Base-by-base conservation (phyloP, 208 protist species). In the Crithidia sp. region DNA sequence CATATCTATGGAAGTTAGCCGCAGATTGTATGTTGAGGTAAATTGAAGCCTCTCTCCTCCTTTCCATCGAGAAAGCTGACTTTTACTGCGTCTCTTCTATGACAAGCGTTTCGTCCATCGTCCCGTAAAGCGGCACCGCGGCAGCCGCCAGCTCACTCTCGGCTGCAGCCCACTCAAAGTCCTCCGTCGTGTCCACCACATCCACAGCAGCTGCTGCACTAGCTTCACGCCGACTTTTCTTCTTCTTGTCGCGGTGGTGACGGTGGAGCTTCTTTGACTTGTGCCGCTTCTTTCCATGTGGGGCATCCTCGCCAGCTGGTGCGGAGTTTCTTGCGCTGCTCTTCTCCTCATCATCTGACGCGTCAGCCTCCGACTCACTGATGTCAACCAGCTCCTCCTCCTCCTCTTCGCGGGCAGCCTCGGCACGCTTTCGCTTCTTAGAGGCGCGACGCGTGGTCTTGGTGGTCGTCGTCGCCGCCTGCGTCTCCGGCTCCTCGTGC, bases 211-310 rank as follows among this genome's bases (percentile, higher is more conserved):
- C 54, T 5, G 9, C 16, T n/a, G 39, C 62, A 12, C 14, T 40
- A 2, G 40, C 36, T 28, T 69, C 67, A 37, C 39, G 44, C 7
- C 54, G 67, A 17, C 45, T 14, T 56, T 56, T 70, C 40, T 61
- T 64, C 28, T 61, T 64, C 16, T 71, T 70, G 3, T 65, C 58
- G 7, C 43, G 67, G 37, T 58, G 60, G 45, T 61, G 57, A 5
- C 52, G 37, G 43, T 50, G 61, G n/a, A 45, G 71, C 50, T 71
- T 75, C 56, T 73, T 71, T 16, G 60, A 59, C 41, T 70, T 37
- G 19, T 58, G 66, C 52, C 4, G 66, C 45, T n/a, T 52, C 45
- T 41, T 74, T 28, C 2, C 40, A 10, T 3, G 59, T 28, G n/a
- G 14, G 5, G 19, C 60, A 13, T 36, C 67, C 4, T 28, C 45